phyloP scores from a whole-genome alignment of 768 basidiomycete genomes.

The Baorangia bicolor region DNA sequence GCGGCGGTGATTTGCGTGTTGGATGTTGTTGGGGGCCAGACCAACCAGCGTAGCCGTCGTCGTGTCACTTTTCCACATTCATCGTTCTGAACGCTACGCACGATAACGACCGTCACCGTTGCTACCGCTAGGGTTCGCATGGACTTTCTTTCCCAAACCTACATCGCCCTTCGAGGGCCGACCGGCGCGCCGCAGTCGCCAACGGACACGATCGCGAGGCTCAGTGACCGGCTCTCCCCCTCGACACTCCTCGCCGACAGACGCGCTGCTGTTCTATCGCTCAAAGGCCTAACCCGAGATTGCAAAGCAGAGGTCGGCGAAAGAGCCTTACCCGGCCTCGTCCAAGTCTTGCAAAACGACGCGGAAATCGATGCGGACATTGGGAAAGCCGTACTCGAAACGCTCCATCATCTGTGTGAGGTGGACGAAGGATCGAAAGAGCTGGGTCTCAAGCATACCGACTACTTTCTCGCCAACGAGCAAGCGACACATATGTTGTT shows the following conservation, averaged over 20 bases:
- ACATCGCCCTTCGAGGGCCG: conserved; percentile 81
- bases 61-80: conserved; percentile 3
- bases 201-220: conserved; percentile 79
- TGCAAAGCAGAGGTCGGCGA: conserved; percentile 88
- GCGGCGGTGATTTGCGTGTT: not conserved
- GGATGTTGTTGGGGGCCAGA: not conserved
- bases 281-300: conserved; percentile 91
- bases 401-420: conserved; percentile 82
- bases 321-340: conserved; percentile 69
- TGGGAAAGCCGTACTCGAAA: conserved; percentile 91
- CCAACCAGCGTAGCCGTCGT: not conserved
- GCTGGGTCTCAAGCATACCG: conserved; percentile 82
- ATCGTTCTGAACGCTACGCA: not conserved
- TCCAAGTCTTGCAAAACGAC: conserved; percentile 83
- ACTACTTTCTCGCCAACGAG: conserved; percentile 70
- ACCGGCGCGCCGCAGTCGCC: conserved; percentile 82
- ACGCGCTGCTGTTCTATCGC: conserved; percentile 86
- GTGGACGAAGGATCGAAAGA: conserved; percentile 58
- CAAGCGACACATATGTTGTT: conserved; percentile 75
- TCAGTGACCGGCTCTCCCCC: conserved; percentile 90
- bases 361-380: conserved; percentile 90
- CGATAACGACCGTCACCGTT: not conserved
- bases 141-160: conserved; percentile 86
- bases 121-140: conserved; percentile 35
- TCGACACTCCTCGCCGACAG: conserved; percentile 87